These are phyloP conservation scores for Dentipellis fragilis DNA, from an alignment of 768 basidiomycete species.

Conservation along the genomic window DNA sequence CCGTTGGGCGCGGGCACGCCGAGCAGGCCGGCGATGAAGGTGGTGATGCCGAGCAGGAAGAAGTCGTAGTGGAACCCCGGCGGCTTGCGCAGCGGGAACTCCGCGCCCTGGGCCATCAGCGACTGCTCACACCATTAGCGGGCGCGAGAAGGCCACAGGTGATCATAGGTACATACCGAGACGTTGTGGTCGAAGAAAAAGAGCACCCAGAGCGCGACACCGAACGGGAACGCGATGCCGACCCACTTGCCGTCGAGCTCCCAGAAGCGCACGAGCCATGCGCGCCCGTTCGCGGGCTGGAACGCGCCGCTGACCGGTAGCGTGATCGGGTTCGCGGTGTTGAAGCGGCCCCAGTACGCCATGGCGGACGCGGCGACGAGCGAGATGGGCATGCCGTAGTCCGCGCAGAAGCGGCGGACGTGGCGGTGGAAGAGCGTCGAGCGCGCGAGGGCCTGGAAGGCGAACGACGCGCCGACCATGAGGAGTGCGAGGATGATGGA, in stretches of 20 bases:
- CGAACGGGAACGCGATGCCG: conserved; percentile 82
- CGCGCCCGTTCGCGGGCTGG: conserved; percentile 56
- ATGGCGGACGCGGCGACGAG: conserved; percentile 65
- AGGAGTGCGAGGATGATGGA: conserved; percentile 66
- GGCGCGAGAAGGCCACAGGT: neutral
- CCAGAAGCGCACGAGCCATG: conserved; percentile 89
- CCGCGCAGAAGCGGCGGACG: conserved; percentile 64
- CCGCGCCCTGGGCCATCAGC: conserved; percentile 82
- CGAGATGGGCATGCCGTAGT: conserved; percentile 89
- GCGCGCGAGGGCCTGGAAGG: conserved; percentile 57
- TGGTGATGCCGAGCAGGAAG: conserved; percentile 84
- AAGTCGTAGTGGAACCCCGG: conserved; percentile 85
- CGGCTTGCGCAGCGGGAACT: conserved; percentile 85
- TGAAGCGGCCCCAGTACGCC: conserved; percentile 83
- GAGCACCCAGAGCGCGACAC: conserved; percentile 77
- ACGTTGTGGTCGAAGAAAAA: conserved; percentile 97
- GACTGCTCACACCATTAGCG: conserved; percentile 36
- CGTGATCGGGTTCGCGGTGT: conserved; percentile 46
- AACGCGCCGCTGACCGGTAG: conserved; percentile 65
- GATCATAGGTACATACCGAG: conserved; percentile 42
- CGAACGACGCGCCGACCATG: conserved; percentile 67
- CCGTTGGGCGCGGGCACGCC: conserved; percentile 85
- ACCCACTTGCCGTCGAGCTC: conserved; percentile 82
- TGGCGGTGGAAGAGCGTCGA: conserved; percentile 64
- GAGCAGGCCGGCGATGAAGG: conserved; percentile 80